phyloP scores from a whole-genome alignment of 805 yeast species.

The Scheffersomyces stipitis region DNA sequence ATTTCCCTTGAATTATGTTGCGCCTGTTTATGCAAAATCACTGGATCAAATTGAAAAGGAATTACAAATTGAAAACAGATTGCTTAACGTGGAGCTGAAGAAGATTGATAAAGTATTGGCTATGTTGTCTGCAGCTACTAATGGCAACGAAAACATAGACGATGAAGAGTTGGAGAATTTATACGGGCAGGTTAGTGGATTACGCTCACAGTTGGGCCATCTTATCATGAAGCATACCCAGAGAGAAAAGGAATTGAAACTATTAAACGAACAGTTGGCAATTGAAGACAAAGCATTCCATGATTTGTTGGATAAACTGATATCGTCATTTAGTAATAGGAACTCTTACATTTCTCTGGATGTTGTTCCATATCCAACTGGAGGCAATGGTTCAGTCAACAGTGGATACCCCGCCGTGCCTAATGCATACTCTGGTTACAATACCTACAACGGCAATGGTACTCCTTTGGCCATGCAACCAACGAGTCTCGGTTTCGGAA shows the following conservation, averaged over 20 bases:
- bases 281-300: conserved; percentile 71
- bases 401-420: neutral
- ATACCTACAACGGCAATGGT: neutral
- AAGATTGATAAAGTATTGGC: conserved; percentile 73
- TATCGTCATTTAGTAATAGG: conserved; percentile 8
- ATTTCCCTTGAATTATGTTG: conserved; percentile 89
- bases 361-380: conserved; percentile 7
- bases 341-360: neutral
- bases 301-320: conserved; percentile 54
- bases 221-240: conserved; percentile 75
- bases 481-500: conserved; percentile 44
- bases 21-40: conserved; percentile 68
- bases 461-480: conserved; percentile 26
- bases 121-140: conserved; percentile 38
- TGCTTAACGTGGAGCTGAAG: conserved; percentile 50
- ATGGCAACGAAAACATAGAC: conserved; percentile 30
- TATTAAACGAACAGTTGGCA: conserved; percentile 67
- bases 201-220: conserved; percentile 73
- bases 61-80: conserved; percentile 46
- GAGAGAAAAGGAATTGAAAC: conserved; percentile 73
- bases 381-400: neutral
- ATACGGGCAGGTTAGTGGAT: conserved; percentile 69
- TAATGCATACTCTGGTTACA: neutral
- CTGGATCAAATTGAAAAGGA: conserved; percentile 58
- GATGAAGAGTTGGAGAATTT: conserved; percentile 69